These are phyloP conservation scores for Daldinia bambusicola DNA, from an alignment of 495 filamentous ascomycete species.

Conservation along the genomic window DNA sequence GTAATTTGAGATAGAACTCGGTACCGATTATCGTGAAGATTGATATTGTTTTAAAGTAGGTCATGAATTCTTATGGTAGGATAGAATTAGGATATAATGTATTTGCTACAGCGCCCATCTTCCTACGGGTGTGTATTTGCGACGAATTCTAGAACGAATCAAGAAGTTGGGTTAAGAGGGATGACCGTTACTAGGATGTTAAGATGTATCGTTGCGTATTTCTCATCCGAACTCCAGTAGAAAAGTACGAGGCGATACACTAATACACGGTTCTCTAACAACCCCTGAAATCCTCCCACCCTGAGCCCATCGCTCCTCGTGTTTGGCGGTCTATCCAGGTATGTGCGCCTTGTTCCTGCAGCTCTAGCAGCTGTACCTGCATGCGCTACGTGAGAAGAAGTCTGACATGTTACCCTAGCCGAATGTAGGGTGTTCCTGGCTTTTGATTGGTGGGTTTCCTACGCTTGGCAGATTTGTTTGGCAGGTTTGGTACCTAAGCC, in stretches of 20 bases:
- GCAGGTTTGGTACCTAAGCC: neutral
- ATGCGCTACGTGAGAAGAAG: constrained; percentile 41
- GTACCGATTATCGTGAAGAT: constrained; percentile 2
- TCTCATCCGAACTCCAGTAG: neutral
- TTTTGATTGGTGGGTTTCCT: constrained; percentile 31
- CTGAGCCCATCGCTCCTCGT: constrained; percentile 28
- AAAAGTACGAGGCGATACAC: constrained; percentile 26
- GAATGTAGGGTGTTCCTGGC: constrained; percentile 1
- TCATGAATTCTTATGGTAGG: neutral
- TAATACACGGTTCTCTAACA: constrained; percentile 25
- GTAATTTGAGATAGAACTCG: constrained; percentile 8
- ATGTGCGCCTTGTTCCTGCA: constrained; percentile 40
- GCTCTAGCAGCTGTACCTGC: constrained; percentile 38
- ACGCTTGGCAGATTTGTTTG: constrained; percentile 1
- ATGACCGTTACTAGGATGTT: constrained; percentile 5
- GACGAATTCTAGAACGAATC: constrained; percentile 10
- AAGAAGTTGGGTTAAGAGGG: constrained; percentile 8
- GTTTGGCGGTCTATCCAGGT: constrained; percentile 20
- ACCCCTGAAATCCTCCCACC: constrained; percentile 30
- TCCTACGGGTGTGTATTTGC: constrained; percentile 1
- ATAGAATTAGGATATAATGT: neutral
- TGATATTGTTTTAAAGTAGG: neutral
- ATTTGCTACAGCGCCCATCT: constrained; percentile 9
- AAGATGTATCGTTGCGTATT: constrained; percentile 11
- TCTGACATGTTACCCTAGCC: constrained; percentile 21